A percentile compares a stretch with the other conserved stretches of the same genome.
Conservation (phyloP, 1,284 basidiomycete species). For the Cryptococcus deneoformans region DNA sequence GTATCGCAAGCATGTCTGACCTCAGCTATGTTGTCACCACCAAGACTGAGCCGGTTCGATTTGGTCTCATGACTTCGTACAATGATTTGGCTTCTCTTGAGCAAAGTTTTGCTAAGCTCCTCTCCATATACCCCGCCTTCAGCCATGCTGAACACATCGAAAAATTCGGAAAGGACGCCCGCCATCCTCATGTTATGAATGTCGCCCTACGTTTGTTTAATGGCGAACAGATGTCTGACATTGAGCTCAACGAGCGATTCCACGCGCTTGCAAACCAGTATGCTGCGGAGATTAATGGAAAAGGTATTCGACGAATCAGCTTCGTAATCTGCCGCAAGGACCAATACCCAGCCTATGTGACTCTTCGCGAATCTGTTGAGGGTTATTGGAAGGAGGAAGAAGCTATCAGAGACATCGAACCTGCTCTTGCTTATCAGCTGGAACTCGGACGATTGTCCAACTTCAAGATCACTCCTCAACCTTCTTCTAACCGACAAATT, state of each 20-base stretch:
- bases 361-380: constrained; percentile 65
- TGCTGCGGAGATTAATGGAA: constrained; percentile 61
- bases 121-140: constrained; percentile 62
- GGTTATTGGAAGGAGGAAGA: constrained; percentile 89
- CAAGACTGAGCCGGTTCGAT: constrained; percentile 80
- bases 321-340: constrained; percentile 88
- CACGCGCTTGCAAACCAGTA: constrained; percentile 71
- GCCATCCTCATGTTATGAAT: constrained; percentile 90
- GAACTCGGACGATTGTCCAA: constrained; percentile 95
- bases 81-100: constrained; percentile 67
- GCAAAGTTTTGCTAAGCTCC: constrained; percentile 66
- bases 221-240: constrained; percentile 70
- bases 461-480: constrained; percentile 92
- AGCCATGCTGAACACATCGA: constrained; percentile 67
- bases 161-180: constrained; percentile 67
- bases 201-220: constrained; percentile 83
- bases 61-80: constrained; percentile 87
- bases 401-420: constrained; percentile 97
- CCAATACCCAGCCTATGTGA: constrained; percentile 94
- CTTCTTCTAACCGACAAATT: constrained; percentile 91
- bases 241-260: constrained; percentile 73
- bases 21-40: constrained; percentile 81
- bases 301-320: constrained; percentile 88
- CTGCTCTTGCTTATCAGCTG: constrained; percentile 96
- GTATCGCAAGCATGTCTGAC: constrained; percentile 89